A percentile compares a stretch with the other conserved stretches of the same genome.
Evolutionary conservation across 495 filamentous ascomycete genomes (phyloP).

Genomic region (Penicillium egyptiacum): DNA sequence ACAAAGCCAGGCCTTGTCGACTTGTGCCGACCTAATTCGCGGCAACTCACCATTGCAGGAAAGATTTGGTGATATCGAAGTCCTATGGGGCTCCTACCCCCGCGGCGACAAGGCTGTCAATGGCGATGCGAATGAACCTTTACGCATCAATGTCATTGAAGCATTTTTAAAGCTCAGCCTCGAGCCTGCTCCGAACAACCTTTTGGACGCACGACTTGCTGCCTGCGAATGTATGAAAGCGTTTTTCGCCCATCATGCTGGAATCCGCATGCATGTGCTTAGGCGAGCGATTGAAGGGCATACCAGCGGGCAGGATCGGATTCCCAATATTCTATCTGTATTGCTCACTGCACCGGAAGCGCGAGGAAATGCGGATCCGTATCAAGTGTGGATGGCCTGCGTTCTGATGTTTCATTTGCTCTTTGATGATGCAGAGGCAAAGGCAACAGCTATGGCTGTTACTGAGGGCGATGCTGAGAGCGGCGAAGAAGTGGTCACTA

Average conservation of each 20-base stretch:
- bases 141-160: slow-evolving; percentile 84
- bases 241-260: slow-evolving; percentile 77
- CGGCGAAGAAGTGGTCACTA: slow-evolving; percentile 94
- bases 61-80: slow-evolving; percentile 75
- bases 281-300: slow-evolving; percentile 87
- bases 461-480: slow-evolving; percentile 85
- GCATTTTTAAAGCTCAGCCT: slow-evolving; percentile 85
- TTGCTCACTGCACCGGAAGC: slow-evolving; percentile 63
- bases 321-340: slow-evolving; percentile 87
- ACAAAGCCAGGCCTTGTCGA: slow-evolving; percentile 64
- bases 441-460: slow-evolving; percentile 75
- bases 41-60: slow-evolving; percentile 81
- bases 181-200: slow-evolving; percentile 59
- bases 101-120: slow-evolving; percentile 36
- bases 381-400: slow-evolving; percentile 87
- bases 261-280: slow-evolving; percentile 82
- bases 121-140: slow-evolving; percentile 44
- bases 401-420: slow-evolving; percentile 90
- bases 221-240: slow-evolving; percentile 89
- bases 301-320: slow-evolving; percentile 71
- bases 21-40: slow-evolving; percentile 85
- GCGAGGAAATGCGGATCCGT: slow-evolving; percentile 70
- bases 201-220: slow-evolving; percentile 78
- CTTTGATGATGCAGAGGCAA: slow-evolving; percentile 77
- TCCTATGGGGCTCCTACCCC: slow-evolving; percentile 38